Evolutionary conservation across 306 rosid genomes (phyloP), one percentile per base, ranked within the genome.

Genomic region (Quercus mongolica): DNA sequence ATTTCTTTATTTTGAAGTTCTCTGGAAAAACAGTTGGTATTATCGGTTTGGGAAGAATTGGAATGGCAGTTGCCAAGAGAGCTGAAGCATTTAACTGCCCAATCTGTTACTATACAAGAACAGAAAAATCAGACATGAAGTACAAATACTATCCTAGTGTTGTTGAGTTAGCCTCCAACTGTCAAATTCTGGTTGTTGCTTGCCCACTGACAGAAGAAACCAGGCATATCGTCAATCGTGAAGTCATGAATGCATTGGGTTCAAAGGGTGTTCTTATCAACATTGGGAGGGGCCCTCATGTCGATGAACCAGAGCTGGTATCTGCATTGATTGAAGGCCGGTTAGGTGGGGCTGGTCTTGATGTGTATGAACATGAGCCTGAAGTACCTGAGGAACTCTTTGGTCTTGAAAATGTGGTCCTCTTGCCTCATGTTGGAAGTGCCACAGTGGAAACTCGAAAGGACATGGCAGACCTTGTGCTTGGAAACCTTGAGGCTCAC

Each of bases 221-320:
- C 3, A 84, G 44, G 38, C 89, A 87, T 86, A 87, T 94, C 18
- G 41, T 91, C 81, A 91, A 94, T 59, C 86, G 91, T 1, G 87
- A 89, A 80, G 95, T 94, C 76, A 74, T 94, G 2, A 54, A 92
- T 20, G 97, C 97, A 1, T 84, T 92, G 19, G 99, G 99, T 64
- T 91, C 94, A 1, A 88, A 87, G 79, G 95, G 98, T 25, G 86
- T 68, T 52, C 89, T 94, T 44, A 89, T 94, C 70, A 94, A 91
- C 84, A 81, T 94, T 0, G 97, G 95, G n/a, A 88, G 97, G 61
- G 97, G 97, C n/a, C 83, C 89, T 62, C 99, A 90, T 15, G 94
- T 94, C 12, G 97, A 92, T 26, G 97, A 92, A 75, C 73, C 79
- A 1, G 94, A 91, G 87, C 75, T 92, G 75, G 91, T 92, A 9